phyloP scores from a whole-genome alignment of 768 basidiomycete genomes.

The Leucocoprinus leucothites region DNA sequence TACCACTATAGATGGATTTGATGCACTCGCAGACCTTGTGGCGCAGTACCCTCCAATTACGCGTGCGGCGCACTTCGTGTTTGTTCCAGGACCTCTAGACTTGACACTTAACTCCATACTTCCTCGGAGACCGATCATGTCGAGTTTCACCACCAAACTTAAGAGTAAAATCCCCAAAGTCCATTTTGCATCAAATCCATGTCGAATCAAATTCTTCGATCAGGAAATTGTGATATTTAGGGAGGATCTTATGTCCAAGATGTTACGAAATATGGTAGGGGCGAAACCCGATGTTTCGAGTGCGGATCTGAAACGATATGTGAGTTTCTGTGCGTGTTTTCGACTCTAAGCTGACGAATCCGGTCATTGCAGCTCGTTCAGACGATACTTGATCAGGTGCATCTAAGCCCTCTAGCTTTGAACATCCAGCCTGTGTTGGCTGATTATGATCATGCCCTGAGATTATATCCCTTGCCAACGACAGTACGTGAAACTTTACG shows the following conservation, averaged over 20 bases:
- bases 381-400: slow-evolving; percentile 91
- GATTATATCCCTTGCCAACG: slow-evolving; percentile 93
- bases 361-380: slow-evolving; percentile 73
- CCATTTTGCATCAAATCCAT: slow-evolving; percentile 87
- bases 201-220: slow-evolving; percentile 90
- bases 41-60: slow-evolving; percentile 76
- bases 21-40: slow-evolving; percentile 82
- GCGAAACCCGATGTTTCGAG: slow-evolving; percentile 79
- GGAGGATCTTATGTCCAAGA: slow-evolving; percentile 89
- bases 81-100: slow-evolving; percentile 94
- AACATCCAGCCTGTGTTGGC: slow-evolving; percentile 84
- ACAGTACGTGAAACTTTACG: slow-evolving; percentile 49
- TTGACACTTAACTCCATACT: slow-evolving; percentile 76
- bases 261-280: slow-evolving; percentile 89
- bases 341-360: background rate
- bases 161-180: slow-evolving; percentile 73
- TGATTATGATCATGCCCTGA: slow-evolving; percentile 89
- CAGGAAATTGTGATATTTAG: slow-evolving; percentile 95
- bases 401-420: slow-evolving; percentile 84
- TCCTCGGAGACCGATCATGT: slow-evolving; percentile 79
- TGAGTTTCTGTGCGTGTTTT: slow-evolving; percentile 33
- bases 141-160: slow-evolving; percentile 68
- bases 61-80: slow-evolving; percentile 81
- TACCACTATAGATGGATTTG: slow-evolving; percentile 69
- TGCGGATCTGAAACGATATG: slow-evolving; percentile 85